Conservation (phyloP, 192 early-diverging fungal species). For the Coemansia sp. region DNA sequence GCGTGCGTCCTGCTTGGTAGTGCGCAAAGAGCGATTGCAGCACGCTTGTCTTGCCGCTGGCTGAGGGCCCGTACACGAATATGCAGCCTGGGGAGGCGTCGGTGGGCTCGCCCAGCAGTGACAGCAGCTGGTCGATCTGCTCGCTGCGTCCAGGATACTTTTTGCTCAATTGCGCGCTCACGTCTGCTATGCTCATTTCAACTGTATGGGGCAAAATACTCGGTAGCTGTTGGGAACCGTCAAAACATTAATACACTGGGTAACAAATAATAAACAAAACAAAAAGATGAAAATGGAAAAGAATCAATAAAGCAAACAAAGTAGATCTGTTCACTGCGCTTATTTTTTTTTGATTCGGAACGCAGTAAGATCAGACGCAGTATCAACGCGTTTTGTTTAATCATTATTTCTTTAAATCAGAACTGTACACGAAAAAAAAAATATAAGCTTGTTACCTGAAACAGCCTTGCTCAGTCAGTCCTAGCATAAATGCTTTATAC, state of each 20-base stretch:
- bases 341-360: background rate
- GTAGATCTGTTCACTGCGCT: background rate
- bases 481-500: too few relatives aligned
- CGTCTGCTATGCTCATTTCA: background rate
- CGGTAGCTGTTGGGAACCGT: background rate
- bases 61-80: slow-evolving; percentile 57
- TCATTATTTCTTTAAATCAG: too few relatives aligned
- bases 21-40: slow-evolving; percentile 32
- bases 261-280: background rate
- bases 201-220: too few relatives aligned
- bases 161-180: slow-evolving; percentile 60
- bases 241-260: background rate
- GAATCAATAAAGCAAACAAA: background rate
- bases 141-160: slow-evolving; percentile 35
- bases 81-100: slow-evolving; percentile 17
- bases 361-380: too few relatives aligned
- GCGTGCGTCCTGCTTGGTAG: slow-evolving; percentile 18
- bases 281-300: too few relatives aligned
- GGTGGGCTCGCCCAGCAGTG: slow-evolving; percentile 29
- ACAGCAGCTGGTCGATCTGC: slow-evolving; percentile 33
- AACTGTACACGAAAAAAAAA: too few relatives aligned
- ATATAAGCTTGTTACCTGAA: too few relatives aligned
- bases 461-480: too few relatives aligned
- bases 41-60: slow-evolving; percentile 61
- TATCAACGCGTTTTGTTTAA: too few relatives aligned